Evolutionary conservation across 805 yeast genomes (phyloP), one percentile per base, ranked within the genome.

Genomic region (Myxozyma kluyveri): DNA sequence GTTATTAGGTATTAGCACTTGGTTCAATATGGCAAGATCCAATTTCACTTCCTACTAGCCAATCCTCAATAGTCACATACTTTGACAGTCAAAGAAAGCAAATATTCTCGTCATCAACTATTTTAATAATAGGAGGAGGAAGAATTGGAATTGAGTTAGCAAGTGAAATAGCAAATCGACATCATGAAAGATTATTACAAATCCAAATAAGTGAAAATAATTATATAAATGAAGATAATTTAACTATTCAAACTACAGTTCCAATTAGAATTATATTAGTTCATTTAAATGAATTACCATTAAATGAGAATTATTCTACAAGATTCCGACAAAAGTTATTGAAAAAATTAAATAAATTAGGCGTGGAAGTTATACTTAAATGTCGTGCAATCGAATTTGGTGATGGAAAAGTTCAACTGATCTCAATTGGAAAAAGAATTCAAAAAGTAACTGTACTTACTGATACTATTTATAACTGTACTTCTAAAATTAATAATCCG

Each of bases 61-160:
- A 22, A 17, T n/a, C 22, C 3, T 49, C 47, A 1, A 36, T 50
- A 1, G 6, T 39, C 18, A 6, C 18, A 9, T 49, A 50, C 32
- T 45, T 45, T 33, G 37, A 29, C 19, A 32, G 22, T n/a, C 18
- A 27, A 17, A 48, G 55, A 32, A 56, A 60, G 1, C 62, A 64
- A n/a, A 69, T 79, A 40, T 64, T 61, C 9, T 39, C 50, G 1
- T 69, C 75, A 12, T 62, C 72, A 3, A 66, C 61, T 4, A 69
- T 79, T 12, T 72, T 76, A 4, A 65, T 74, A 4, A 71, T 77
- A 47, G 39, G 39, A 7, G 80, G 75, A 10, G 82, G 82, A 18
- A 77, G 80, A 1, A 63, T 76, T 22, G 81, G 81, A 1, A 72
- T 76, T 39, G 81, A 78, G 60, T 65, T 74, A 24, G 76, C 79